A percentile compares a stretch with the other conserved stretches of the same genome.
Conservation (phyloP, 768 basidiomycete genomes). For the Mycena leptocephala region DNA sequence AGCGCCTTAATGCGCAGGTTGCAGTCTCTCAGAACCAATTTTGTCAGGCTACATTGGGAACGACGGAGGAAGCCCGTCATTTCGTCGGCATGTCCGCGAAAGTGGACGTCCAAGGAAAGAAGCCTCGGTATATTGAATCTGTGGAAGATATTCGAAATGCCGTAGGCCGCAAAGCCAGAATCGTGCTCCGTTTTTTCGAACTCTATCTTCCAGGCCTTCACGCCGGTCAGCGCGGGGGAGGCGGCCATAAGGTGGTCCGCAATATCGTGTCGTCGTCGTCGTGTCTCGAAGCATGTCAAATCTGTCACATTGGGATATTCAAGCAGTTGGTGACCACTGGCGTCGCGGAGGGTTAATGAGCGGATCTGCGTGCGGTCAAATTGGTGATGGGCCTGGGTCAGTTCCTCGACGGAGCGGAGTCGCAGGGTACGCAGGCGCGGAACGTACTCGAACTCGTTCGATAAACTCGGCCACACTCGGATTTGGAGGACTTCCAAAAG, state of each 20-base stretch:
- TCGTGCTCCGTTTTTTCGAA: neutral
- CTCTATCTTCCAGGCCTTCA: neutral
- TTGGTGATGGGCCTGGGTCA: neutral
- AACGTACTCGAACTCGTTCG: neutral
- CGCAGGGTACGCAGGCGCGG: neutral
- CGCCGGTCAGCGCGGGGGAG: neutral
- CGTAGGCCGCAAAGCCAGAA: neutral
- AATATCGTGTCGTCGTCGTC: neutral
- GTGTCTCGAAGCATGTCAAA: neutral
- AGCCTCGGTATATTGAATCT: neutral
- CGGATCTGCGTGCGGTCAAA: neutral
- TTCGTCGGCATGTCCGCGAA: neutral
- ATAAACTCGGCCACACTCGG: neutral
- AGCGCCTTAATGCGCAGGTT: too few relatives aligned
- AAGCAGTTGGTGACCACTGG: neutral
- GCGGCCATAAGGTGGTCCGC: neutral
- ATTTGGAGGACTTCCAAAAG: neutral
- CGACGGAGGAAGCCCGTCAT: neutral
- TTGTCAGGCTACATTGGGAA: neutral
- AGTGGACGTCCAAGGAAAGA: neutral
- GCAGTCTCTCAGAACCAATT: neutral
- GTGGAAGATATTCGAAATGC: neutral
- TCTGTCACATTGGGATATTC: neutral
- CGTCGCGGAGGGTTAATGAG: neutral
- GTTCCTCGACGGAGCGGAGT: neutral